Evolutionary conservation across 495 filamentous ascomycete genomes (phyloP), one percentile per base, ranked within the genome.

Genomic region (Penicillium crystallinum): DNA sequence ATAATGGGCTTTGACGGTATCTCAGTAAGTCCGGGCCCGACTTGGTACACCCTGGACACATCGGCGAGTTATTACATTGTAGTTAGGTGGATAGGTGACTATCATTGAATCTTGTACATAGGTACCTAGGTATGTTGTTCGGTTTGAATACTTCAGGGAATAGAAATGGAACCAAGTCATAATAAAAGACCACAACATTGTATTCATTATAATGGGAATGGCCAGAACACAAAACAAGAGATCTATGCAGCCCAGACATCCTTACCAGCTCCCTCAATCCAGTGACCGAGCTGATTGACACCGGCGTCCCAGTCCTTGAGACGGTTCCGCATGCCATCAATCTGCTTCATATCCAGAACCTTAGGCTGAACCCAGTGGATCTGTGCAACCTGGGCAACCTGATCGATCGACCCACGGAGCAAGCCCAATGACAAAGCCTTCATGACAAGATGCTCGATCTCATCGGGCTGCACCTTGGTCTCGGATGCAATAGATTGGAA

Each of bases 361-460:
- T 97, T 97, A 11, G 93, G 95, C 78, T 99, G 93, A 35, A 99
- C 93, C 93, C 93, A 99, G 65, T 89, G 89, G 73, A 99, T 96
- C 65, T 91, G 80, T 22, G 93, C 93, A 45, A 97, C 81, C 74
- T 90, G 83, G 43, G 87, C 91, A 23, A 97, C 93, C 75, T 99
- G 91, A 71, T 99, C 93, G 56, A 99, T 99, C 36, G 85, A 92
- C 3, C 93, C 93, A 59, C 84, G 80, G 55, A 99, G 76, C 59
- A 99, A 77, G 0, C 91, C 95, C 61, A 97, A 70, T 58, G 90
- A 96, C 60, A 99, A 72, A 41, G 93, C 95, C 80, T 96, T 96
- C 93, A 99, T 99, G 62, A 99, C 85, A 46, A 99, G 72, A 63
- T 97, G 92, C 78, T 99, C 93, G 54, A 97, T 96, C 73, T 97